A percentile compares a stretch with the other conserved stretches of the same genome.
Evolutionary conservation across 495 filamentous ascomycete genomes (phyloP).

Genomic region (Xylaria longipes): DNA sequence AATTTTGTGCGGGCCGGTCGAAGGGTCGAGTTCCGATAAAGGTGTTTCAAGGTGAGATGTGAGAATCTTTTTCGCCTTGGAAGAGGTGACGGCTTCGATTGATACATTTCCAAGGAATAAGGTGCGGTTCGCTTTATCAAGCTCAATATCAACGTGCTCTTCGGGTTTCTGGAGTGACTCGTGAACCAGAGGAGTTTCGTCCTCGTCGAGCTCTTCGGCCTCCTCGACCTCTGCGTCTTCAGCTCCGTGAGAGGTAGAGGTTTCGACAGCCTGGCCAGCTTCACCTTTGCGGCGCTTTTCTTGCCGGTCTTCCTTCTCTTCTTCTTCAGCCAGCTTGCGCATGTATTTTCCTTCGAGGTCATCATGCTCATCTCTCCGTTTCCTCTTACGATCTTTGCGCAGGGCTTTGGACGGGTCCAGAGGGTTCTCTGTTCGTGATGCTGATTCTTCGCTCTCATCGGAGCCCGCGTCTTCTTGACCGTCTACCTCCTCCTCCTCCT

Average conservation of each 20-base stretch:
- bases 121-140: constrained; percentile 88
- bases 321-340: constrained; percentile 66
- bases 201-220: constrained; percentile 6
- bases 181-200: constrained; percentile 49
- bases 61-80: constrained; percentile 76
- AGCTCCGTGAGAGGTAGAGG: constrained; percentile 37
- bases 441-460: constrained; percentile 40
- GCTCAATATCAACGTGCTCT: constrained; percentile 57
- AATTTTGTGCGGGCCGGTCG: constrained; percentile 67
- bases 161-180: constrained; percentile 54
- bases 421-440: constrained; percentile 35
- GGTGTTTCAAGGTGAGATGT: constrained; percentile 66
- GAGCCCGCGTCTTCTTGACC: constrained; percentile 43
- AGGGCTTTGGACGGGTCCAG: constrained; percentile 22
- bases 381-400: constrained; percentile 73
- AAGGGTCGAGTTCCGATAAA: constrained; percentile 50
- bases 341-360: constrained; percentile 85
- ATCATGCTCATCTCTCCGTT: constrained; percentile 71
- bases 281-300: constrained; percentile 56
- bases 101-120: constrained; percentile 95
- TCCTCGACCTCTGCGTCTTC: constrained; percentile 36
- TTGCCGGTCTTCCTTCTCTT: constrained; percentile 50
- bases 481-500: constrained; percentile 51
- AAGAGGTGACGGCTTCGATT: constrained; percentile 78
- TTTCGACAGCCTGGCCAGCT: constrained; percentile 37